Evolutionary conservation across 2,329 filamentous ascomycete genomes (phyloP), one percentile per base, ranked within the genome.

Genomic region (Hypocreales sp.): DNA sequence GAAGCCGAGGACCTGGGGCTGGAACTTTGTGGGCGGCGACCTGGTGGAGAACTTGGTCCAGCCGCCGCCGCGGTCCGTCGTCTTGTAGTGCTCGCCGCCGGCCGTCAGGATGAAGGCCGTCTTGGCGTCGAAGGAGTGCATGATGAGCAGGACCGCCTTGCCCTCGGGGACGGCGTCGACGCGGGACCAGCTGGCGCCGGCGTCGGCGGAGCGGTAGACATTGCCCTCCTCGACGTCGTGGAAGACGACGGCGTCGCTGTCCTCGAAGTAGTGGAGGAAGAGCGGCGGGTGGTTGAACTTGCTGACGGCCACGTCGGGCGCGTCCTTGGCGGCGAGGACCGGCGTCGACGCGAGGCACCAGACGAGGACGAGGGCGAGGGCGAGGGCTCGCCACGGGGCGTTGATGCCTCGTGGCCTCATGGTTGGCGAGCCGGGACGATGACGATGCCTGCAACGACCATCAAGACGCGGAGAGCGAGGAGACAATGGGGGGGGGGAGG

Each of bases 261-360:
- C 81, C 45, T 90, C 77, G 47, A 98, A 95, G 56, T 93, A 98
- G 55, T 79, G 79, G 38, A 94, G 59, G 47, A 74, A 73, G 29
- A 56, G 48, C 1, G 83, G 80, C 29, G 63, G 53, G 41, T 73
- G 61, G 24, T 78, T 60, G 55, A 94, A 80, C 25, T 65, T 53
- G 28, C 60, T 79, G 32, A 62, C 56, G 35, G 65, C 61, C 42
- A 93, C 64, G 30, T 63, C 62, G 15, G 86, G 86, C 26, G 62
- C 60, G 44, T 74, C 67, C 48, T 76, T 77, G 30, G 72, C 77
- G 30, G 72, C 58, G 37, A 57, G 40, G 38, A 46, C 48, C 38
- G 48, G 35, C 33, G 53, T 51, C 47, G 48, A 55, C 27, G 50
- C 35, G 20, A 56, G 39, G 33, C 61, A 64, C 49, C 70, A 55